Percentiles rank a stretch among this genome's conserved stretches.
phyloP scores from a whole-genome alignment of 2,329 filamentous ascomycete species.

The Claviceps sp. region DNA sequence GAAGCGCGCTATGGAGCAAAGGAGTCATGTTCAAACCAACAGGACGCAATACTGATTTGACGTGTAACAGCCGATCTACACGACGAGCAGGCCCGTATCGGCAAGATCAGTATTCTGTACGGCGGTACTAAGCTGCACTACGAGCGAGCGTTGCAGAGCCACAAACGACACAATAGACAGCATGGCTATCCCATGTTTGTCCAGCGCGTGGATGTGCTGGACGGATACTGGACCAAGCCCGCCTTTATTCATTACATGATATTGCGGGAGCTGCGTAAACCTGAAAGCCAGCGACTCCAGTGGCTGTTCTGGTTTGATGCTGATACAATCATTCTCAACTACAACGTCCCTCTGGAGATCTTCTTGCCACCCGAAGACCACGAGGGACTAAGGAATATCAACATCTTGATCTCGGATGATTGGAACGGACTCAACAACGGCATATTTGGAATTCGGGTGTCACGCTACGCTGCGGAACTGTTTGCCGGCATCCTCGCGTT shows the following conservation, averaged over 20 bases:
- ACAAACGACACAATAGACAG: slow-evolving; percentile 20
- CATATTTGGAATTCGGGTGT: slow-evolving; percentile 10
- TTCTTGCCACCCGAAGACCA: slow-evolving; percentile 2
- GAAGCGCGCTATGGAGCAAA: too few relatives aligned
- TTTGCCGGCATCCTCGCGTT: slow-evolving; percentile 9
- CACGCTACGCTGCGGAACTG: slow-evolving; percentile 8
- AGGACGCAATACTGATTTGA: neutral
- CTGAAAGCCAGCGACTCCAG: slow-evolving; percentile 21
- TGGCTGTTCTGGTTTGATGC: slow-evolving; percentile 23
- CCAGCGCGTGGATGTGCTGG: slow-evolving; percentile 16
- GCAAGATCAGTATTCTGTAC: slow-evolving; percentile 5
- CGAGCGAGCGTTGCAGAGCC: slow-evolving; percentile 18
- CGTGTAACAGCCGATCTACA: neutral
- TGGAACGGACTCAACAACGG: slow-evolving; percentile 5
- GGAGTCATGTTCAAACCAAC: neutral
- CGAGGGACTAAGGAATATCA: neutral
- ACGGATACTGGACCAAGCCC: slow-evolving; percentile 25
- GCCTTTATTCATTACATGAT: slow-evolving; percentile 23
- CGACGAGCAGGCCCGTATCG: slow-evolving; percentile 5
- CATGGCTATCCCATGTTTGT: slow-evolving; percentile 22
- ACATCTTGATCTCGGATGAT: slow-evolving; percentile 2
- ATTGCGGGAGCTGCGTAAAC: slow-evolving; percentile 25
- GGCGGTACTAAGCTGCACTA: slow-evolving; percentile 1
- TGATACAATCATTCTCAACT: slow-evolving; percentile 7
- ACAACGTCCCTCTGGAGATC: slow-evolving; percentile 4